Evolutionary conservation across 148 eudicot species (phyloP).

Genomic region (Rhododendron henanense): DNA sequence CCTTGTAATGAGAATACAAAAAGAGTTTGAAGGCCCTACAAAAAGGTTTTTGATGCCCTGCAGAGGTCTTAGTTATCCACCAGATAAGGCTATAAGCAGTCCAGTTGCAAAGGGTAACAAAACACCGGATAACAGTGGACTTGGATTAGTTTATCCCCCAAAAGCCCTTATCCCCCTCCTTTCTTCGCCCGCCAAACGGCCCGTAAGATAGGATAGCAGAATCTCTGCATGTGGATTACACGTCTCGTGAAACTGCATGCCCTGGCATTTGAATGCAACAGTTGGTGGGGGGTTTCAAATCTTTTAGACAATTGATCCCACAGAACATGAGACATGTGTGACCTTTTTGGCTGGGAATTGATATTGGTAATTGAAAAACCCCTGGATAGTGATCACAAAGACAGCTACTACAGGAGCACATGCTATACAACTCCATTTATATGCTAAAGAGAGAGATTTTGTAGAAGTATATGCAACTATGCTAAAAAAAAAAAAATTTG

Average conservation of each 20-base stretch:
- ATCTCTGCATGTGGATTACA: not conserved
- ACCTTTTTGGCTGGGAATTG: not conserved
- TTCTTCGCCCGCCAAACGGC: not conserved
- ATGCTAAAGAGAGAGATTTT: not conserved
- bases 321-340: not conserved
- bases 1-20: not conserved
- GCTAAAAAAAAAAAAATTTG: no score
- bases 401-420: not conserved
- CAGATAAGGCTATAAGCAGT: not conserved
- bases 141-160: not conserved
- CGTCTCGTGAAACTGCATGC: not conserved
- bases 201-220: not conserved
- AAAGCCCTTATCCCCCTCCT: not conserved
- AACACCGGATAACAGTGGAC: not conserved
- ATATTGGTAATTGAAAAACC: conserved; percentile 1
- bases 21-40: not conserved
- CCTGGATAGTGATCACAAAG: not conserved
- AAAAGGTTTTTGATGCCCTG: not conserved
- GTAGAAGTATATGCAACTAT: not conserved
- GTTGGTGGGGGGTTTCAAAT: not conserved
- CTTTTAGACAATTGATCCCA: not conserved
- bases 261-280: not conserved
- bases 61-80: not conserved
- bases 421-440: not conserved
- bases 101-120: not conserved